Evolutionary conservation across 179 eudicot genomes (phyloP), one percentile per base, ranked within the genome.

Genomic region (Patellifolia procumbens): DNA sequence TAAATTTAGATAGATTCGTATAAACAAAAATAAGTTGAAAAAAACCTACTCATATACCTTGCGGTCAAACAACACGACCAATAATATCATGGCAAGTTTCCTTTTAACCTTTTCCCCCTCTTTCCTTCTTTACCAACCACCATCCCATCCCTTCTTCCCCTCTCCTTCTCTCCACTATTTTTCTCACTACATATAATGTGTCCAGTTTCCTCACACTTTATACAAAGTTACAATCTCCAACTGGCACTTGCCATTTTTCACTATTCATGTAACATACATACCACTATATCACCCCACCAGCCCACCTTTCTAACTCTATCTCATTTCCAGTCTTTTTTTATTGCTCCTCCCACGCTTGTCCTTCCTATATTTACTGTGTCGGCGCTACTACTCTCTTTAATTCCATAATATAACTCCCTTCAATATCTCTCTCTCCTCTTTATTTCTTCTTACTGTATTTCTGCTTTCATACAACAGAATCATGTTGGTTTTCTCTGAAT

Each of bases 301-400:
- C 6, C 24, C 19, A 2, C 7, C 42, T 8, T 58, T 3, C 62
- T 28, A 10, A 16, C 31, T 37, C 42, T 39, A 39, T 20, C 52
- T 11, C 3, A 2, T 29, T 28, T 5, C 16, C 26, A 19, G 9
- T 1, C 3, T 45, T n/a, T 39, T 76, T 51, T 75, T 66, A 66
- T 62, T 67, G 51, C 65, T 43, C 42, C 31, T 43, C 63, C n/a
- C 55, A 71, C 51, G 43, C 63, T 45, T 60, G 53, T 59, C 22
- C 63, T 70, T 62, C 58, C 52, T 32, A 13, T 2, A 56, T 68
- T 58, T 42, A 68, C 69, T 56, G 79, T 76, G 79, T 76, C 79
- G 79, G 79, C 79, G 74, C 68, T n/a, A 28, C 26, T 61, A 28
- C 26, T 61, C 64, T 4, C 45, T 31, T 42, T 65, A 26, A 8